Percentiles rank a stretch among this genome's conserved stretches.
phyloP scores from a whole-genome alignment of 345 rosid species.

The Boechera stricta region DNA sequence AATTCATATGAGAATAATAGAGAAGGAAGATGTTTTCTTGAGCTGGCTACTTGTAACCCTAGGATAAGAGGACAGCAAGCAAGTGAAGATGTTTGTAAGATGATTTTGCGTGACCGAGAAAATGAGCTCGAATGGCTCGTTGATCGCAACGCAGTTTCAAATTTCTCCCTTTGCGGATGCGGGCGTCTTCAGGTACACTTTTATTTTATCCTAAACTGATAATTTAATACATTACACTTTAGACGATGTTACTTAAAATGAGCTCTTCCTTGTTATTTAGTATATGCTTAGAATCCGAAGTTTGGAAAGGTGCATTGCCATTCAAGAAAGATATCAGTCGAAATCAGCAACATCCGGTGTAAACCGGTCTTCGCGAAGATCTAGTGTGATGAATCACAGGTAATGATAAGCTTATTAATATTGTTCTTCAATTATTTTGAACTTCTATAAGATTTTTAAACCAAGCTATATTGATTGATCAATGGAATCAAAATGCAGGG shows the following conservation, averaged over 20 bases:
- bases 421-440: not conserved
- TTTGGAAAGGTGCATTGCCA: conserved; percentile 53
- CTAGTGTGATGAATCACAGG: conserved; percentile 48
- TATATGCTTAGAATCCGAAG: conserved; percentile 60
- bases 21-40: conserved; percentile 50
- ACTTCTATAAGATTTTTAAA: not conserved
- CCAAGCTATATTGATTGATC: conserved; percentile 5
- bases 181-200: conserved; percentile 67
- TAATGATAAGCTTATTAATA: not conserved
- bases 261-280: conserved; percentile 32
- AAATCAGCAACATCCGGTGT: conserved; percentile 20
- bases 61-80: conserved; percentile 74
- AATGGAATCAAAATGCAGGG: not conserved
- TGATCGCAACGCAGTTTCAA: conserved; percentile 56
- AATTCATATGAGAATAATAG: conserved; percentile 51
- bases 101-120: conserved; percentile 53
- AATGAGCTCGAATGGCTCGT: conserved; percentile 53
- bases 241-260: not conserved
- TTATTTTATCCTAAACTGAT: not conserved
- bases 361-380: conserved; percentile 34
- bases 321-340: conserved; percentile 47
- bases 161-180: conserved; percentile 64
- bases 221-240: not conserved
- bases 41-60: conserved; percentile 45
- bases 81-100: conserved; percentile 55